Evolutionary conservation across 495 filamentous ascomycete species (phyloP), one percentile per base, ranked within the genome.

Genomic region (Xylaria acuta): DNA sequence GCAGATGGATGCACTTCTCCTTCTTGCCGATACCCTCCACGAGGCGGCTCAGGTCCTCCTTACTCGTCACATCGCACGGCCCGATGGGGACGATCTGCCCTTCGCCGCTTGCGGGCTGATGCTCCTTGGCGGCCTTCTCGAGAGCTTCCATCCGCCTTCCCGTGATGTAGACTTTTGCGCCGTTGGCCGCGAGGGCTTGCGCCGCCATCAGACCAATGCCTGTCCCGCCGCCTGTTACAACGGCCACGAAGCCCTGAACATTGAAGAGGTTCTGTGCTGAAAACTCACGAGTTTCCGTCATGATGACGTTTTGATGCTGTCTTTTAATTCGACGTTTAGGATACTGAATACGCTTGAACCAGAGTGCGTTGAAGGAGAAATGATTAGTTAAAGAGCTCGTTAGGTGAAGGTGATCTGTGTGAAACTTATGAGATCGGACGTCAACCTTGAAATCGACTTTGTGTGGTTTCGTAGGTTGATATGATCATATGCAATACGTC

Each of bases 121-220:
- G 81, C 5, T 72, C 74, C 30, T 79, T 79, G 1, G 87, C 82
- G 12, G 86, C 83, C 51, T 83, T 82, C 63, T 88, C 81, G 0
- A 91, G 85, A 0, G 85, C 81, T 36, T 89, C 85, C 65, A 82
- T 80, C 5, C 89, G 84, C 9, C 91, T 82, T 30, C 90, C 90
- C 7, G 91, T 76, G 74, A 93, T 91, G 82, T 91, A 93, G 51
- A 93, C 88, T 22, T 79, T 77, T 41, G 91, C 90, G 14, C 91
- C 91, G 77, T 91, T 91, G 54, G 80, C 76, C 1, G 85, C 88
- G 5, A 93, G 85, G 3, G 90, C 90, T 38, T 86, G 84, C 1
- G 91, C 82, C 77, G 90, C 90, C 84, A 88, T 90, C 6, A 86
- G 75, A 2, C 90, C 90, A 73, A 92, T 90, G 5, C 90, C 81